These are phyloP conservation scores for Fusarium austroafricanum DNA, from an alignment of 2,329 filamentous ascomycete species.

Conservation along the genomic window DNA sequence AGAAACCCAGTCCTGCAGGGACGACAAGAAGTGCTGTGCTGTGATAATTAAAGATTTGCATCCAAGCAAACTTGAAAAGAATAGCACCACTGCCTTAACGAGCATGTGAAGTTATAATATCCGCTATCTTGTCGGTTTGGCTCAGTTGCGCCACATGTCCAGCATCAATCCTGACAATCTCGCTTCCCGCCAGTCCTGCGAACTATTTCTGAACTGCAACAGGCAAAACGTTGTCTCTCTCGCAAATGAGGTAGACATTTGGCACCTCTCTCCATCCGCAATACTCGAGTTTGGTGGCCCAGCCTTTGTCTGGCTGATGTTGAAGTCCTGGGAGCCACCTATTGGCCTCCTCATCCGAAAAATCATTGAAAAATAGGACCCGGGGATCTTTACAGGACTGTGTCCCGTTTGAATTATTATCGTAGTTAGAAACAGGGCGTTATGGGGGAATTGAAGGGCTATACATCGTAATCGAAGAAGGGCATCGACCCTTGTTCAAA, in stretches of 20 bases:
- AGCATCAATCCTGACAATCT: background rate
- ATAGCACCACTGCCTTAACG: background rate
- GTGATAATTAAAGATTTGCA: no score
- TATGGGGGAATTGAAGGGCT: no score
- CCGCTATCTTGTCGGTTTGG: background rate
- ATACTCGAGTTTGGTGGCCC: background rate
- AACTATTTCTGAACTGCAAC: background rate
- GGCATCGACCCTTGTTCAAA: background rate
- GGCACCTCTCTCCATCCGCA: background rate
- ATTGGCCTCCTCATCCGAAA: background rate
- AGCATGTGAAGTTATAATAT: background rate
- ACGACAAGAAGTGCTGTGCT: no score
- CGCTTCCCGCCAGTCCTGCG: background rate
- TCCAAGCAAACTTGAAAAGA: no score
- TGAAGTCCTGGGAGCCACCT: background rate
- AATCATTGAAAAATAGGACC: background rate
- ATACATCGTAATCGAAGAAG: background rate
- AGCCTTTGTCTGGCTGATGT: background rate
- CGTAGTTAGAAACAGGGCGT: background rate
- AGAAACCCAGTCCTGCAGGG: no score
- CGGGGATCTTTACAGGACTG: background rate
- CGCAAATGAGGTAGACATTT: background rate
- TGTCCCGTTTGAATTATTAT: background rate
- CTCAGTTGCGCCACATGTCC: slow-evolving; percentile 1
- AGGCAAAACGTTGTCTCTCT: background rate